These are phyloP conservation scores for Debaryomyces fabryi DNA, from an alignment of 1,139 yeast species.

Conservation along the genomic window DNA sequence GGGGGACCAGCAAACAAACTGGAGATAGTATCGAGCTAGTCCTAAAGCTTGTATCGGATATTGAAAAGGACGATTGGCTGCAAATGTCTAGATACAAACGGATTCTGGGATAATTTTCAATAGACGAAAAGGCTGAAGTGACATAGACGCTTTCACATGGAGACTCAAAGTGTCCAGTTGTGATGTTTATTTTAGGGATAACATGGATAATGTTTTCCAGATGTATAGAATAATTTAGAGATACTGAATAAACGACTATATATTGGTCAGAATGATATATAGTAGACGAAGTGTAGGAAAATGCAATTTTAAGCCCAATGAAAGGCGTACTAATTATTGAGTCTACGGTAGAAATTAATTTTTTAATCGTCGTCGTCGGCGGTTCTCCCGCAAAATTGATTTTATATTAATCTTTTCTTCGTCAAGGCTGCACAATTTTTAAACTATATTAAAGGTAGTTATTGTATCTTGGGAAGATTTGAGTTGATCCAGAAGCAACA, in stretches of 20 bases:
- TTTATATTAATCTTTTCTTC: constrained; percentile 8
- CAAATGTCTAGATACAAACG: not conserved
- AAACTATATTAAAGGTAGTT: not conserved
- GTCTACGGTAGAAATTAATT: constrained; percentile 6
- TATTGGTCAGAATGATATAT: not conserved
- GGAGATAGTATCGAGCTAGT: not conserved
- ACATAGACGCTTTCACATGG: not conserved
- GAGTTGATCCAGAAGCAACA: not conserved
- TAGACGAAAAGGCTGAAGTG: not conserved
- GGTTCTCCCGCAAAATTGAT: constrained; percentile 13
- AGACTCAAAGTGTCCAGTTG: not conserved
- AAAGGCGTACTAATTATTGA: constrained; percentile 2
- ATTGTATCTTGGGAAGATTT: not conserved
- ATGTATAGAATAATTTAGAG: constrained; percentile 5
- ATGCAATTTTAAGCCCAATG: not conserved
- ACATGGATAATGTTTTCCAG: not conserved
- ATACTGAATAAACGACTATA: not conserved
- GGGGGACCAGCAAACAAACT: not conserved
- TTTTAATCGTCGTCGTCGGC: constrained; percentile 13
- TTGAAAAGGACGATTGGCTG: not conserved
- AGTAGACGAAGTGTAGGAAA: not conserved
- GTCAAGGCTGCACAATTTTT: not conserved
- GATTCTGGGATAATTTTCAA: not conserved
- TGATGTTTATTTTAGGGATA: not conserved
- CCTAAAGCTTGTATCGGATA: not conserved